Evolutionary conservation across 2,329 filamentous ascomycete species (phyloP).

Genomic region (Exophiala sp.): DNA sequence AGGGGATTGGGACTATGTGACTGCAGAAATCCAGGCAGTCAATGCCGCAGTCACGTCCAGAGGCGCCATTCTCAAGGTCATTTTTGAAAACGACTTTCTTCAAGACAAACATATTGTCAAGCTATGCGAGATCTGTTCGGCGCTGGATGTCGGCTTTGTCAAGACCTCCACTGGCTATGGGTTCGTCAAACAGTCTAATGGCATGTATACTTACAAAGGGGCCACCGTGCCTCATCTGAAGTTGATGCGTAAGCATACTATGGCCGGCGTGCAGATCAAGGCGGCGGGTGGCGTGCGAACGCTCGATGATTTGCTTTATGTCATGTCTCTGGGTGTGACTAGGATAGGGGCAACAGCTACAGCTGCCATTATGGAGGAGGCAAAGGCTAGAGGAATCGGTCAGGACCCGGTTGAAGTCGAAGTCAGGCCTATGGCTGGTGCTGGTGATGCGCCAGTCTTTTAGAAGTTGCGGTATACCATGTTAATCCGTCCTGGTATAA

Average conservation of each 20-base stretch:
- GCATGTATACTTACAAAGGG: slow-evolving; percentile 50
- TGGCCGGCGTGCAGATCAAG: slow-evolving; percentile 49
- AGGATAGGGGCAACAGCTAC: slow-evolving; percentile 55
- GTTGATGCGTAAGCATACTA: slow-evolving; percentile 48
- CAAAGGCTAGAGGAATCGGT: too few relatives aligned
- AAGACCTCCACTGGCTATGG: slow-evolving; percentile 59
- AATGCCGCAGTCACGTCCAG: slow-evolving; percentile 44
- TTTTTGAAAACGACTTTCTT: slow-evolving; percentile 58
- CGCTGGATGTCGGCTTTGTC: slow-evolving; percentile 50
- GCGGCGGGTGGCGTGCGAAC: slow-evolving; percentile 54
- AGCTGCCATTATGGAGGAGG: slow-evolving; percentile 48
- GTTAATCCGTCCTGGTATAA: too few relatives aligned
- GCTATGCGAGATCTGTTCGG: slow-evolving; percentile 45
- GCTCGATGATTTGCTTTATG: slow-evolving; percentile 51
- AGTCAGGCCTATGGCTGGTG: too few relatives aligned
- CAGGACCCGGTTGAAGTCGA: too few relatives aligned
- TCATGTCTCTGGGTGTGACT: slow-evolving; percentile 50
- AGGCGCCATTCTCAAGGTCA: slow-evolving; percentile 50
- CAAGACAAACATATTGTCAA: slow-evolving; percentile 44
- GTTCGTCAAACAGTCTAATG: slow-evolving; percentile 51
- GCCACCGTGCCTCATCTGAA: slow-evolving; percentile 49
- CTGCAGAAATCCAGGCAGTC: slow-evolving; percentile 47
- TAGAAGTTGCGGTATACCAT: too few relatives aligned
- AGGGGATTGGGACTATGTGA: slow-evolving; percentile 53
- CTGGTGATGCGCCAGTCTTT: too few relatives aligned